Evolutionary conservation across 2,329 filamentous ascomycete genomes (phyloP).

Genomic region (Diaporthe ampelina): DNA sequence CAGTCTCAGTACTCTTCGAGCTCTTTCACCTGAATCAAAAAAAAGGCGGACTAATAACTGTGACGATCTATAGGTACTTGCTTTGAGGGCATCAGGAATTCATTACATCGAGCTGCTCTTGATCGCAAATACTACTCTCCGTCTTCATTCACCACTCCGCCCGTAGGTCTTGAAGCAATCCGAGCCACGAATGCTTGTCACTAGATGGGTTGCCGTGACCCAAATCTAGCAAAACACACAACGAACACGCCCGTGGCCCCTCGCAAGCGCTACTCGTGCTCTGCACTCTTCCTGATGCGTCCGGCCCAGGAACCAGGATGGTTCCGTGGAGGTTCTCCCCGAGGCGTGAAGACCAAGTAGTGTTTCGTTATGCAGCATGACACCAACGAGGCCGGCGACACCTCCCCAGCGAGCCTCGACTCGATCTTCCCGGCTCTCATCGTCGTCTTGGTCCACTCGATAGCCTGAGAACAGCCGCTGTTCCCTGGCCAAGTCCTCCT

Average conservation of each 20-base stretch:
- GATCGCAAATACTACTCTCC: not conserved
- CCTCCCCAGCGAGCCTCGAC: conserved; percentile 16
- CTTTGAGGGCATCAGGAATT: not conserved
- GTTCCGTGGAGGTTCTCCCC: not conserved
- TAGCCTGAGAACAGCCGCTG: not conserved
- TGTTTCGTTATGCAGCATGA: not conserved
- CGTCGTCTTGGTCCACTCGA: not conserved
- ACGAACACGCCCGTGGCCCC: too few relatives aligned
- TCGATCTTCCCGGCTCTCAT: not conserved
- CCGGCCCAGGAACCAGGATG: conserved; percentile 24
- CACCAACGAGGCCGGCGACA: not conserved
- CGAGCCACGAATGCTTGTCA: not conserved
- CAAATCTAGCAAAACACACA: conserved; percentile 14
- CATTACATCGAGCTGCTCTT: not conserved
- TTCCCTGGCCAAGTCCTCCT: not conserved
- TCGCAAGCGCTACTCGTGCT: not conserved
- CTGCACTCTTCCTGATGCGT: conserved; percentile 25
- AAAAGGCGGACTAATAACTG: not conserved
- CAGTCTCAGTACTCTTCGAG: not conserved
- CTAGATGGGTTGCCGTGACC: not conserved
- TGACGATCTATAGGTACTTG: not conserved
- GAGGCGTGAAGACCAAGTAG: not conserved
- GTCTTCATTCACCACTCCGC: not conserved
- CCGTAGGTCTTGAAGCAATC: not conserved
- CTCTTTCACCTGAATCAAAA: not conserved